A percentile compares a stretch with the other conserved stretches of the same genome.
Evolutionary conservation across 306 rosid genomes (phyloP).

Genomic region (Castanospermum australe): DNA sequence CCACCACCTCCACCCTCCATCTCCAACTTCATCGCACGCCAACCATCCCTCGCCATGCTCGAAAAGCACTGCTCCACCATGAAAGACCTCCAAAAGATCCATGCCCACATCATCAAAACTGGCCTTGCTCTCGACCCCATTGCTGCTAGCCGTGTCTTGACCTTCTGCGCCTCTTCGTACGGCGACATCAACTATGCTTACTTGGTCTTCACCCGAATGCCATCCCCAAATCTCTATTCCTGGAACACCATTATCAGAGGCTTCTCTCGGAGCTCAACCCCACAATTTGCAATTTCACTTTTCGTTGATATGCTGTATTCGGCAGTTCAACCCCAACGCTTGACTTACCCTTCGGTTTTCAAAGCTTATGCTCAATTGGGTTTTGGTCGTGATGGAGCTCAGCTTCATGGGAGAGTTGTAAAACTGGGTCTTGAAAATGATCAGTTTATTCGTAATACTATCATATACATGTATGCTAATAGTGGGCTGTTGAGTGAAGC

Average conservation of each 20-base stretch:
- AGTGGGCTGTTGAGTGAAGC: slow-evolving; percentile 72
- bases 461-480: slow-evolving; percentile 66
- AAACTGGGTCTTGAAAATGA: slow-evolving; percentile 64
- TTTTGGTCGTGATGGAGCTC: slow-evolving; percentile 61
- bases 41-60: slow-evolving; percentile 66
- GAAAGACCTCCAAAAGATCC: slow-evolving; percentile 65
- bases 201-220: slow-evolving; percentile 52
- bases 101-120: slow-evolving; percentile 70
- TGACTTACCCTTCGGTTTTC: slow-evolving; percentile 86
- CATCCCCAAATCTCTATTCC: slow-evolving; percentile 56
- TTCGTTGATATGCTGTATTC: slow-evolving; percentile 76
- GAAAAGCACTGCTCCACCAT: slow-evolving; percentile 69
- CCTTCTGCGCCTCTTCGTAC: slow-evolving; percentile 62
- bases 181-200: slow-evolving; percentile 77
- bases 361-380: slow-evolving; percentile 79
- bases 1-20: slow-evolving; percentile 54
- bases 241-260: slow-evolving; percentile 87
- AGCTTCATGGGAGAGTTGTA: slow-evolving; percentile 77
- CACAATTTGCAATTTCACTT: slow-evolving; percentile 56
- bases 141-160: slow-evolving; percentile 62
- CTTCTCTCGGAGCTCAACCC: slow-evolving; percentile 71
- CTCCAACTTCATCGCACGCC: slow-evolving; percentile 63
- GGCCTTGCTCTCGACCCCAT: slow-evolving; percentile 52
- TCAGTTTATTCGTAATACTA: slow-evolving; percentile 54
- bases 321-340: slow-evolving; percentile 45